Evolutionary conservation across 2,329 filamentous ascomycete genomes (phyloP), one percentile per base, ranked within the genome.

Genomic region (Colletotrichum musae): DNA sequence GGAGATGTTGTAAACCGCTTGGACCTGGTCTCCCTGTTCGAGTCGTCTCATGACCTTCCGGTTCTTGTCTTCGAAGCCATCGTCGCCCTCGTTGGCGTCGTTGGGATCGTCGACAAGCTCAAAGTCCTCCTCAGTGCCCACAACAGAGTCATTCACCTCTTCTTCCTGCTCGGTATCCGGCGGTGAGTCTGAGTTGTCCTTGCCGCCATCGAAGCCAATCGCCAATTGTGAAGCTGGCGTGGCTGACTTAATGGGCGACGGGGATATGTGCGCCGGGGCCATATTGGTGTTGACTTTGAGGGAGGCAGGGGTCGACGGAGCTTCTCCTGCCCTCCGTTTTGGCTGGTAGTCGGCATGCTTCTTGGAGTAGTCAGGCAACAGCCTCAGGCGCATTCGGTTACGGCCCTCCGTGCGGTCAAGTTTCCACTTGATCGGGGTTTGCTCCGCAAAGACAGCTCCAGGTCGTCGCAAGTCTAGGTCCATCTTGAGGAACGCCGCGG

Each of bases 41-140:
- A 99, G 86, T 72, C 94, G 95, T 59, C 96, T 89, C 94, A 98
- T 97, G 52, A 99, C 95, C 80, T 98, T 98, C 52, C 97, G 89
- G 76, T 99, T 98, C 83, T 98, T 98, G 80, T 99, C 97, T 80
- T 99, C 97, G 71, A 97, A 97, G 1, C 91, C 92, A 73, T 92
- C 90, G 15, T 91, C 89, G 1, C 82, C 85, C 53, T 96, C 94
- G 28, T 93, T 89, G 48, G 92, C 90, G 65, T 95, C 93, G 75
- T 94, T 94, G 0, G 95, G 95, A 70, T 98, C 95, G 70, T 98
- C 95, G 6, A 99, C 92, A 73, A 99, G 89, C 80, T 99, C 96
- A 76, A 97, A 99, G 73, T 97, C 97, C 53, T 98, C 96, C 66
- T 98, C 96, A 0, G 91, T 83, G 10, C 85, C 80, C 64, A 75